Conservation (phyloP, 2,329 filamentous ascomycete species). For the Salinomyces thailandicus region DNA sequence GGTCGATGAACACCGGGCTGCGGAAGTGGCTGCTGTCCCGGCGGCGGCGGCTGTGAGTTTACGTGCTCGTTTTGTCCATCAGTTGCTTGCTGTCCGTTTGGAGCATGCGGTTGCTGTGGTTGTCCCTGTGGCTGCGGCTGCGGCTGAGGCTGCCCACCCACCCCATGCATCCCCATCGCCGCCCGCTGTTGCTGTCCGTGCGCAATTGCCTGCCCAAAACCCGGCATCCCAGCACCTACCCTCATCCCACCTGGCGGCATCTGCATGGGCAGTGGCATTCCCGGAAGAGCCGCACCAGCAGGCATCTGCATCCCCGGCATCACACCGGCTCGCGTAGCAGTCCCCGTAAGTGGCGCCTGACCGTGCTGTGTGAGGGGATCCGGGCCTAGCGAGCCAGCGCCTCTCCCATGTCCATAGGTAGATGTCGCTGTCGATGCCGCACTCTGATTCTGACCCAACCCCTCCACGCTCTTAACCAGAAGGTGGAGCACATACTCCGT, state of each 20-base stretch:
- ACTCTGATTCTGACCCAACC: neutral
- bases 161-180: slow-evolving; percentile 12
- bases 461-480: slow-evolving; percentile 16
- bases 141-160: slow-evolving; percentile 1
- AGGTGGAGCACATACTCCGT: slow-evolving; percentile 26
- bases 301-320: neutral
- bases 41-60: neutral
- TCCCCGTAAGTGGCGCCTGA: neutral
- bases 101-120: neutral
- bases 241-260: neutral
- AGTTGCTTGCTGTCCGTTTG: neutral
- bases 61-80: neutral
- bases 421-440: neutral
- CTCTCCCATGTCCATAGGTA: neutral
- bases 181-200: slow-evolving; percentile 15
- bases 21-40: neutral
- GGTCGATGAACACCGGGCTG: slow-evolving; percentile 9
- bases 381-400: no score
- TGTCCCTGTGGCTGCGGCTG: neutral
- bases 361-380: neutral
- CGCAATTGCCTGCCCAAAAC: slow-evolving; percentile 6
- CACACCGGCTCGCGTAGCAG: neutral
- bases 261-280: neutral
- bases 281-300: neutral
- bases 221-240: slow-evolving; percentile 1